Percentiles rank a stretch among this genome's conserved stretches.
These are phyloP conservation scores for Panaeolus papilionaceus DNA, from an alignment of 768 basidiomycete genomes.

Conservation along the genomic window DNA sequence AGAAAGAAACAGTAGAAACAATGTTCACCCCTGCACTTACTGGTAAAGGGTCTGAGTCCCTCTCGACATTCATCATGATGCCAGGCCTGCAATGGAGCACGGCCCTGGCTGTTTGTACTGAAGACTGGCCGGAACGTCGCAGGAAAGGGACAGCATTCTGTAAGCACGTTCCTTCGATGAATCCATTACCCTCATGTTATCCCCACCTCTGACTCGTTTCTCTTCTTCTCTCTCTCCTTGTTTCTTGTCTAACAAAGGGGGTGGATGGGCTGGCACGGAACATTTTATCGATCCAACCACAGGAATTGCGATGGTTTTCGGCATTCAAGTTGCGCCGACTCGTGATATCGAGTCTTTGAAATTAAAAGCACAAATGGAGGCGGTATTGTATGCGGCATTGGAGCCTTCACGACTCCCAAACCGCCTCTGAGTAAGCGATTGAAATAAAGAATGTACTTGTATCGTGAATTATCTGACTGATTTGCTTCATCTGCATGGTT, in stretches of 20 bases:
- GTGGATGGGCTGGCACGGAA: constrained; percentile 34
- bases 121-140: constrained; percentile 34
- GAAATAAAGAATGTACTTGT: constrained; percentile 2
- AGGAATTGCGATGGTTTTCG: constrained; percentile 31
- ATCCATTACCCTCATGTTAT: constrained; percentile 11
- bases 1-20: constrained; percentile 27
- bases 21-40: constrained; percentile 36
- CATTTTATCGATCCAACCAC: constrained; percentile 32
- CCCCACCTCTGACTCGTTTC: constrained; percentile 7
- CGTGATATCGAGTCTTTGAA: constrained; percentile 19
- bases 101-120: constrained; percentile 33
- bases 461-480: background rate
- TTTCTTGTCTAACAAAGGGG: constrained; percentile 18
- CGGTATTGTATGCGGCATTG: constrained; percentile 29
- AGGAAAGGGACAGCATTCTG: constrained; percentile 39
- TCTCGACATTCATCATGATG: constrained; percentile 22
- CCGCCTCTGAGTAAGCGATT: constrained; percentile 10
- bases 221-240: background rate
- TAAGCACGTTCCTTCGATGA: constrained; percentile 20
- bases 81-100: constrained; percentile 35
- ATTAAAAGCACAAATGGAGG: constrained; percentile 27
- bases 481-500: constrained; percentile 5
- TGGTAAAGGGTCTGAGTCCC: constrained; percentile 29
- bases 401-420: background rate
- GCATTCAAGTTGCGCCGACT: constrained; percentile 27